Percentiles rank a stretch among this genome's conserved stretches.
Conservation (phyloP, 257 asterid species). For the Lycium barbarum region DNA sequence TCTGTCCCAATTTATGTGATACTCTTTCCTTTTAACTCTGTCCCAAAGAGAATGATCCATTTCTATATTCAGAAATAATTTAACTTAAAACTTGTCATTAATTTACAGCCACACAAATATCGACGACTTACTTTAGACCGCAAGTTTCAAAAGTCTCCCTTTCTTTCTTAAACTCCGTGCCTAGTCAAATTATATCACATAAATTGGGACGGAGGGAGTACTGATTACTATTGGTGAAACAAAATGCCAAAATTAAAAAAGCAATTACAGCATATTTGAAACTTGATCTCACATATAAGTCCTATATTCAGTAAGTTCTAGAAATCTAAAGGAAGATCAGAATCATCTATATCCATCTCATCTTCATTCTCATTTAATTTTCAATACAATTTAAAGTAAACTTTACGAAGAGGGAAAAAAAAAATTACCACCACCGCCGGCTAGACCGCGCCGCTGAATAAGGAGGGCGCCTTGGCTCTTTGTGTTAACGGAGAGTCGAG, state of each 20-base stretch:
- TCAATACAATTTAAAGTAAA: neutral
- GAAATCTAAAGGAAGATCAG: neutral
- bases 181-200: too few relatives aligned
- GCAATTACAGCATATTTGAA: neutral
- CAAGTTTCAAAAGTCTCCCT: too few relatives aligned
- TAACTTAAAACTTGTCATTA: too few relatives aligned
- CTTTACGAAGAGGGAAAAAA: neutral
- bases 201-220: too few relatives aligned
- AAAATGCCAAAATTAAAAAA: neutral
- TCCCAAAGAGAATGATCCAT: too few relatives aligned
- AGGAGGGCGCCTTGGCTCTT: constrained; percentile 46
- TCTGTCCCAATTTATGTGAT: too few relatives aligned
- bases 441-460: constrained; percentile 64
- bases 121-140: too few relatives aligned
- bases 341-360: neutral
- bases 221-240: too few relatives aligned
- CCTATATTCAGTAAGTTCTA: neutral
- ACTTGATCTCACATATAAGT: neutral
- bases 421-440: constrained; percentile 59
- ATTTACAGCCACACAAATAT: too few relatives aligned
- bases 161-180: too few relatives aligned
- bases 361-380: neutral
- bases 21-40: too few relatives aligned
- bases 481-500: constrained; percentile 45
- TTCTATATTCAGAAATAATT: too few relatives aligned